Evolutionary conservation across 2,329 filamentous ascomycete genomes (phyloP).

Genomic region (Colletotrichum chlorophyti): DNA sequence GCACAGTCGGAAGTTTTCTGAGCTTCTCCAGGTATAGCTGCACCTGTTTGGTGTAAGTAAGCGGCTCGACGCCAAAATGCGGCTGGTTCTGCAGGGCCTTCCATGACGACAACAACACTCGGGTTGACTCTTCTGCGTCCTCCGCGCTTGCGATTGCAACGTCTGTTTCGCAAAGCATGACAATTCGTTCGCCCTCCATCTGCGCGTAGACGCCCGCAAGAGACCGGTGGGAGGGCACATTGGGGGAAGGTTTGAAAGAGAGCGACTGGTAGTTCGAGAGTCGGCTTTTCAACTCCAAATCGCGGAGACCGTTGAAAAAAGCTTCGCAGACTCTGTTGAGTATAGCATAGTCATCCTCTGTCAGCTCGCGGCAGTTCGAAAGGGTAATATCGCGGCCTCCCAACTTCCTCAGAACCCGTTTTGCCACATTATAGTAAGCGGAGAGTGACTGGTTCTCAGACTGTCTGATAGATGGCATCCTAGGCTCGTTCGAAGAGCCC

Average conservation of each 20-base stretch:
- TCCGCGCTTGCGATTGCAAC: constrained; percentile 42
- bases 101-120: constrained; percentile 53
- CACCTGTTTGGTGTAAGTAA: constrained; percentile 60
- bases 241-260: constrained; percentile 37
- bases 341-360: constrained; percentile 50
- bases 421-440: constrained; percentile 56
- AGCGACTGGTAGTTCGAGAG: constrained; percentile 57
- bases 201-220: constrained; percentile 61
- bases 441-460: constrained; percentile 46
- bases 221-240: constrained; percentile 48
- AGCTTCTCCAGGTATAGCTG: constrained; percentile 55
- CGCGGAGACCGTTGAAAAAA: constrained; percentile 61
- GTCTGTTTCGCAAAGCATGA: constrained; percentile 52
- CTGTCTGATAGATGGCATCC: constrained; percentile 46
- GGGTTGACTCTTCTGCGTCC: constrained; percentile 43
- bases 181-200: constrained; percentile 62
- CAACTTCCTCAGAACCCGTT: constrained; percentile 55
- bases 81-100: constrained; percentile 46
- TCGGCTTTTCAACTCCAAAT: constrained; percentile 51
- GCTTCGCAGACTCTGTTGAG: constrained; percentile 59
- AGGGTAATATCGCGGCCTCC: constrained; percentile 58
- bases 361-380: constrained; percentile 52
- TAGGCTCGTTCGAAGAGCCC: not conserved
- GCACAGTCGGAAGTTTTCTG: constrained; percentile 58
- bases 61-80: constrained; percentile 52